phyloP scores from a whole-genome alignment of 495 filamentous ascomycete genomes.

The Hyaloscypha finlandica region DNA sequence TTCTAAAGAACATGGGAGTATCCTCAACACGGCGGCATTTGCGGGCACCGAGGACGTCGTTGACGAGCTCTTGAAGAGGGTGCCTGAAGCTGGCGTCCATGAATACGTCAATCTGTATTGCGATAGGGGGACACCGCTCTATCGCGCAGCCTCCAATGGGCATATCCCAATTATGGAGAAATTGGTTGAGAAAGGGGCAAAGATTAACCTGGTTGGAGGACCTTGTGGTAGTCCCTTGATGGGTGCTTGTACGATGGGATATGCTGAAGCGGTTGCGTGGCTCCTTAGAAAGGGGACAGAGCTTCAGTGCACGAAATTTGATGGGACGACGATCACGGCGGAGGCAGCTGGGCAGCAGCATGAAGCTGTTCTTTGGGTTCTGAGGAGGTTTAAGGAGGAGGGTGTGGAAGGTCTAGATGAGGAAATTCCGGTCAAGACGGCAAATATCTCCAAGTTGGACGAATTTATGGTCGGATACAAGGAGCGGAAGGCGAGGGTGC shows the following conservation, averaged over 20 bases:
- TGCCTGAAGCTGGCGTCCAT: neutral
- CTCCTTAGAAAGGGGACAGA: constrained; percentile 1
- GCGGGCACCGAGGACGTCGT: neutral
- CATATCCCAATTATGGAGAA: neutral
- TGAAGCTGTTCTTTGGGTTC: neutral
- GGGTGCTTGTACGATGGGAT: neutral
- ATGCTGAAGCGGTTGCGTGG: neutral
- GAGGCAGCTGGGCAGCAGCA: constrained; percentile 1
- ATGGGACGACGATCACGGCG: neutral
- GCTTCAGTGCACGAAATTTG: constrained; percentile 7
- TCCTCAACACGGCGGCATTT: neutral
- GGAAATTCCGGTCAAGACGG: neutral
- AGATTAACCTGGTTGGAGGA: constrained; percentile 4
- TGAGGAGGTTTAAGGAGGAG: neutral
- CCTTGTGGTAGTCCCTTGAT: neutral
- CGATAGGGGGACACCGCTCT: neutral
- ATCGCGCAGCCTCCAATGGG: neutral
- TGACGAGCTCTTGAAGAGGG: neutral
- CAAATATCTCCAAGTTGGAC: neutral
- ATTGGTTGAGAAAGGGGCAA: constrained; percentile 2
- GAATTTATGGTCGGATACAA: constrained; percentile 1
- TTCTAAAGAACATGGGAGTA: neutral
- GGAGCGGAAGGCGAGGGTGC: constrained; percentile 20
- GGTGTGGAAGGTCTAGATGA: neutral
- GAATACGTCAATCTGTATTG: constrained; percentile 1